Conservation (phyloP, 768 basidiomycete genomes). For the Auricularia cornea region DNA sequence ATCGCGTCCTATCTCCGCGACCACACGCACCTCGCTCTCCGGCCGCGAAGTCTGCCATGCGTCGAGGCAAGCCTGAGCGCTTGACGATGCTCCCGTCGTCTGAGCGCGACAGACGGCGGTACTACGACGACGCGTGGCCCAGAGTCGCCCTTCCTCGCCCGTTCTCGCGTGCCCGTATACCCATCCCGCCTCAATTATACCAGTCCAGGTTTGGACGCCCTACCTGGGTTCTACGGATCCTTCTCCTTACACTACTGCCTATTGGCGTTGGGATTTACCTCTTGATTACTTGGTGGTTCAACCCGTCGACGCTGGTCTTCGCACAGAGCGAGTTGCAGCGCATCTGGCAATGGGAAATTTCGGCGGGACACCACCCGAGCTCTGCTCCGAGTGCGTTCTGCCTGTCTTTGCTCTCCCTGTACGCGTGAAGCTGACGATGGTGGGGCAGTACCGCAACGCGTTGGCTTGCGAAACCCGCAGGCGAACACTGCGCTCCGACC, state of each 20-base stretch:
- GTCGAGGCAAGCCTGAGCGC: too few species aligned
- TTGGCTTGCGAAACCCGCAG: slow-evolving; percentile 13
- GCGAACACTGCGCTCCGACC: slow-evolving; percentile 25
- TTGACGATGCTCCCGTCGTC: too few species aligned
- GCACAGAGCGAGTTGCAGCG: slow-evolving; percentile 24
- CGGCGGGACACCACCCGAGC: slow-evolving; percentile 36
- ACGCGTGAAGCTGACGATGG: neutral
- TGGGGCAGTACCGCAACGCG: neutral
- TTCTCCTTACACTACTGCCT: neutral
- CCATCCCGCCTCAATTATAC: neutral
- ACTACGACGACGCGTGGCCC: too few species aligned
- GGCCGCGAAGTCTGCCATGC: too few species aligned
- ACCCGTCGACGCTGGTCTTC: slow-evolving; percentile 10
- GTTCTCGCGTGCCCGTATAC: neutral
- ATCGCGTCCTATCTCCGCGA: too few species aligned
- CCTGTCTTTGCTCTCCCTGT: neutral
- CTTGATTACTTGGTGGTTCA: neutral
- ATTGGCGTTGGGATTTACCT: neutral
- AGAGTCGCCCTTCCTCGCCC: too few species aligned
- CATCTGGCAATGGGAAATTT: slow-evolving; percentile 41
- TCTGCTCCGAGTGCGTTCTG: slow-evolving; percentile 20
- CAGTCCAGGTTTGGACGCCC: neutral
- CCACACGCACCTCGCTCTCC: too few species aligned
- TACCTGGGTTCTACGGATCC: neutral
- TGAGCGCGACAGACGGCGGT: too few species aligned